phyloP scores from a whole-genome alignment of 179 eudicot genomes.

The Drosera spatulata region DNA sequence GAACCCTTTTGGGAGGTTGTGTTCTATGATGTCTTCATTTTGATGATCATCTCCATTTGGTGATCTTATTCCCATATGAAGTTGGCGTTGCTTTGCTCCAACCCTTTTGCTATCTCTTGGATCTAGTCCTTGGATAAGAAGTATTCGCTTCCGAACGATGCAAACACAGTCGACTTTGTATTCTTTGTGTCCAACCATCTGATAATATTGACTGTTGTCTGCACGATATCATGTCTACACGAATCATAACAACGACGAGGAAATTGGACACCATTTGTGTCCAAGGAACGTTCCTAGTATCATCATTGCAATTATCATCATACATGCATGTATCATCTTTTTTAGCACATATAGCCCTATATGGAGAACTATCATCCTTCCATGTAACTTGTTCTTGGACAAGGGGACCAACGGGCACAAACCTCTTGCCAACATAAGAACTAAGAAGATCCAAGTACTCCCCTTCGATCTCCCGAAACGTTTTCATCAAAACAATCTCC shows the following conservation, averaged over 20 bases:
- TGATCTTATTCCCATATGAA: slow-evolving; percentile 19
- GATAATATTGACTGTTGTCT: background rate
- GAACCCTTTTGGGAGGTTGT: background rate
- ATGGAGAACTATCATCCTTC: background rate
- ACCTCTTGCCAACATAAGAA: background rate
- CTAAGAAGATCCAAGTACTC: slow-evolving; percentile 11
- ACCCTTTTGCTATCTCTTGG: slow-evolving; percentile 21
- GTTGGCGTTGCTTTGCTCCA: slow-evolving; percentile 16
- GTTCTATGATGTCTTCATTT: background rate
- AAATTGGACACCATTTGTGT: too few species aligned
- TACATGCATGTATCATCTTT: too few species aligned
- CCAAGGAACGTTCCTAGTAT: too few species aligned
- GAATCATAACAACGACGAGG: too few species aligned
- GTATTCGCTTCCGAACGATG: slow-evolving; percentile 23
- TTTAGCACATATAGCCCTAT: too few species aligned
- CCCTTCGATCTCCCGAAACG: slow-evolving; percentile 13
- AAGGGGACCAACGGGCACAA: slow-evolving; percentile 13
- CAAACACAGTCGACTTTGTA: slow-evolving; percentile 11
- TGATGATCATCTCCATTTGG: slow-evolving; percentile 3
- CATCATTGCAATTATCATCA: too few species aligned
- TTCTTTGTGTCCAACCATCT: slow-evolving; percentile 18
- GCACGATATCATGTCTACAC: too few species aligned
- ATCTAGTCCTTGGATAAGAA: slow-evolving; percentile 11
- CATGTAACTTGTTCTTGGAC: background rate
- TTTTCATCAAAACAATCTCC: slow-evolving; percentile 6